Percentiles rank a stretch among this genome's conserved stretches.
phyloP scores from a whole-genome alignment of 2,329 filamentous ascomycete genomes.

The Immersiporthe knoxdaviesiana region DNA sequence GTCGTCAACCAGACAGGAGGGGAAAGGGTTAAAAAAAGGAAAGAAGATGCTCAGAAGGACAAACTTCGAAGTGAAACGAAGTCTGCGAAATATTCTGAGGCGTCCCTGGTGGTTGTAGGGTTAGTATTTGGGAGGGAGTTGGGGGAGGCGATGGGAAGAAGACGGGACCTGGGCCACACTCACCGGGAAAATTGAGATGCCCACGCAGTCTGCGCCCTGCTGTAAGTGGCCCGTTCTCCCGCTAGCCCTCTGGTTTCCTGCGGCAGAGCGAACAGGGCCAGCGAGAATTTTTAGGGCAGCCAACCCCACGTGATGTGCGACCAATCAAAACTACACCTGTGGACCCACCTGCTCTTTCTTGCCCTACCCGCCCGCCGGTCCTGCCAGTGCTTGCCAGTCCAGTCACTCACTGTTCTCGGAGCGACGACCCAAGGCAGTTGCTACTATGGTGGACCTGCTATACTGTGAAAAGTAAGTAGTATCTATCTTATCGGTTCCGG shows the following conservation, averaged over 20 bases:
- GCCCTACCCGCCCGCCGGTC: not conserved
- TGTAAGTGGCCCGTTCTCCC: slow-evolving; percentile 8
- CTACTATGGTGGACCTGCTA: not conserved
- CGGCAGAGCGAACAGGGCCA: slow-evolving; percentile 4
- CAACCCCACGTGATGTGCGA: slow-evolving; percentile 11
- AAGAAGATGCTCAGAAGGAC: slow-evolving; percentile 34
- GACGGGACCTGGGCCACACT: slow-evolving; percentile 6
- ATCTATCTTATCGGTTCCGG: not conserved
- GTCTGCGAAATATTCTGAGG: slow-evolving; percentile 28
- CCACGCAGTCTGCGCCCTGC: slow-evolving; percentile 16
- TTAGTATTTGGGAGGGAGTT: slow-evolving; percentile 29
- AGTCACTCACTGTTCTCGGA: not conserved
- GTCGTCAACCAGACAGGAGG: slow-evolving; percentile 32
- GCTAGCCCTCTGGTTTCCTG: not conserved
- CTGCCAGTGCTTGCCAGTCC: not conserved
- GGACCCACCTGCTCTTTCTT: slow-evolving; percentile 6
- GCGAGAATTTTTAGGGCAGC: slow-evolving; percentile 19
- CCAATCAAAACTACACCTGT: not conserved
- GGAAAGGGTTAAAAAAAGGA: slow-evolving; percentile 28
- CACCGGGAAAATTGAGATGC: slow-evolving; percentile 23
- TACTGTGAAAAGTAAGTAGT: too few relatives aligned
- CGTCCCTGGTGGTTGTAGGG: slow-evolving; percentile 25
- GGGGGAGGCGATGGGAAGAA: slow-evolving; percentile 21
- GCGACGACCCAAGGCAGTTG: not conserved
- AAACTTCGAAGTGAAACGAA: slow-evolving; percentile 24